A percentile compares a stretch with the other conserved stretches of the same genome.
phyloP scores from a whole-genome alignment of 1,284 basidiomycete species.

The Puccinia triticina region DNA sequence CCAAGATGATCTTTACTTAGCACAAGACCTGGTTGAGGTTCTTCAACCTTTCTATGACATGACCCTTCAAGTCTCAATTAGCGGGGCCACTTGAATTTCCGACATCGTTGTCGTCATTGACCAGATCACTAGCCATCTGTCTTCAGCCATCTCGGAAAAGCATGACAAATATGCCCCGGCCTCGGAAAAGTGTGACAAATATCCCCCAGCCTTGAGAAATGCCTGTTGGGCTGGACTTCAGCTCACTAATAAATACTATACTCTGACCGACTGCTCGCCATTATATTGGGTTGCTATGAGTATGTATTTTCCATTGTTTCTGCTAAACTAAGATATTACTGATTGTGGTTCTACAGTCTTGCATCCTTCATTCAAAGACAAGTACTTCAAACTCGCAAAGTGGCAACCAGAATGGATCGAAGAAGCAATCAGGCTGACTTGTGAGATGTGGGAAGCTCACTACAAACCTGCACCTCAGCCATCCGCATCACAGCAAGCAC shows the following conservation, averaged over 20 bases:
- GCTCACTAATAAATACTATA: constrained; percentile 11
- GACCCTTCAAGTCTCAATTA: background rate
- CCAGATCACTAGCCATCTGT: constrained; percentile 4
- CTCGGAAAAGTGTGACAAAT: no score
- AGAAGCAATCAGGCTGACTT: no score
- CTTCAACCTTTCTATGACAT: no score
- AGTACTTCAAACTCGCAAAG: no score
- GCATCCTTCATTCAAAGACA: no score
- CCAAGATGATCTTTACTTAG: background rate
- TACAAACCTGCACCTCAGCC: no score
- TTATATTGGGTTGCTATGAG: no score
- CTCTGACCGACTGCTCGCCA: constrained; percentile 5
- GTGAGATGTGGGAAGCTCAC: no score
- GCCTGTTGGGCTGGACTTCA: background rate
- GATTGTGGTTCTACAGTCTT: background rate
- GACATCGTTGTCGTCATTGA: constrained; percentile 12
- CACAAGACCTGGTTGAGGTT: no score
- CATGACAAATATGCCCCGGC: background rate
- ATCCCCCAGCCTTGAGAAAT: background rate
- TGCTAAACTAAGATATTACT: background rate
- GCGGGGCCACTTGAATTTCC: background rate
- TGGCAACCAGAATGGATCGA: no score
- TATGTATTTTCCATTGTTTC: background rate
- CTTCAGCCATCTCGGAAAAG: background rate
- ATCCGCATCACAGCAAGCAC: background rate